These are phyloP conservation scores for Lithohypha guttulata DNA, from an alignment of 2,329 filamentous ascomycete genomes.

Conservation along the genomic window DNA sequence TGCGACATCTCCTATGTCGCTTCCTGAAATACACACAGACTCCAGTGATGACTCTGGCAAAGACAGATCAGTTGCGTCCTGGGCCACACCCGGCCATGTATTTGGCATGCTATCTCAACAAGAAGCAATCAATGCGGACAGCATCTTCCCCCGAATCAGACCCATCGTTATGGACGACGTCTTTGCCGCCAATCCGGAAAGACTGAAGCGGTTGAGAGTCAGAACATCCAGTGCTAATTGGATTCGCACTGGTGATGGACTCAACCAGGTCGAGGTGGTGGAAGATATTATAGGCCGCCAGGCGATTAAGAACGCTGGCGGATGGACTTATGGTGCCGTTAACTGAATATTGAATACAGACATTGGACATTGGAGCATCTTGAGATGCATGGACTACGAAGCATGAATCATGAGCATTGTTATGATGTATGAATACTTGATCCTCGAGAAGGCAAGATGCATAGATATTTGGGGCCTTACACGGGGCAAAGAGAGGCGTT, in stretches of 20 bases:
- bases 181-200: slow-evolving; percentile 72
- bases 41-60: slow-evolving; percentile 64
- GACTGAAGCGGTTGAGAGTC: slow-evolving; percentile 76
- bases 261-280: no score
- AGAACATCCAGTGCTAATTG: slow-evolving; percentile 93
- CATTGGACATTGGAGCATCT: no score
- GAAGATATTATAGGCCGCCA: slow-evolving; percentile 71
- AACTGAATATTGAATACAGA: no score
- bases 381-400: no score
- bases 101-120: slow-evolving; percentile 65
- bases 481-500: no score
- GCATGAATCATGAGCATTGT: no score
- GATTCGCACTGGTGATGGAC: no score
- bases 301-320: slow-evolving; percentile 68
- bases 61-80: slow-evolving; percentile 59
- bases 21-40: slow-evolving; percentile 92
- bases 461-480: no score
- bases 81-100: slow-evolving; percentile 82
- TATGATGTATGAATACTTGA: no score
- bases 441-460: no score
- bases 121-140: slow-evolving; percentile 66
- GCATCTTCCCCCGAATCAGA: slow-evolving; percentile 78
- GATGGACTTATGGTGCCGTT: slow-evolving; percentile 73
- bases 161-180: slow-evolving; percentile 94
- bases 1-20: slow-evolving; percentile 76